Conservation (phyloP, 148 eudicot species). For the Silene uniflora region DNA sequence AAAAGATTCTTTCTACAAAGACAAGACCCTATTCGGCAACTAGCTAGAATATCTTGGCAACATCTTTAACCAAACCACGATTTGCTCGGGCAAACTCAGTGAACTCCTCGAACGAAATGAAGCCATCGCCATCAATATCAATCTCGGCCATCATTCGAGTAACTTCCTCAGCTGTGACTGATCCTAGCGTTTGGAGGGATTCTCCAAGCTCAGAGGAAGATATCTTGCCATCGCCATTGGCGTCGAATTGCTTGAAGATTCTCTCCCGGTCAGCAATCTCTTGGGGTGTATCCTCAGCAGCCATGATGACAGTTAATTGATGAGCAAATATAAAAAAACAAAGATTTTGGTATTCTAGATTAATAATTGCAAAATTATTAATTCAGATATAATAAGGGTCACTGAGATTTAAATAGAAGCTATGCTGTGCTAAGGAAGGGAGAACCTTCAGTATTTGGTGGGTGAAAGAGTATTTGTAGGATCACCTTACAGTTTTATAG, state of each 20-base stretch:
- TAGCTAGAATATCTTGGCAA: conserved; percentile 73
- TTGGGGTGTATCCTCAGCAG: conserved; percentile 47
- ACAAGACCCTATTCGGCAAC: neutral
- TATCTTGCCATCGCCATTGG: conserved; percentile 80
- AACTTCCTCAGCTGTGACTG: conserved; percentile 53
- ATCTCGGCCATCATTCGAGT: conserved; percentile 67
- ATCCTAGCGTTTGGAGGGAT: conserved; percentile 62
- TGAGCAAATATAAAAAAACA: neutral
- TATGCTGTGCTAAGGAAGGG: neutral
- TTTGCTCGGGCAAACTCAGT: conserved; percentile 57
- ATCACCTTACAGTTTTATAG: conserved; percentile 19
- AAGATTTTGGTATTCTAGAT: neutral
- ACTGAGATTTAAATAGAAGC: conserved; percentile 14
- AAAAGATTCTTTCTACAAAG: neutral
- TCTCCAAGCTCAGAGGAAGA: conserved; percentile 77
- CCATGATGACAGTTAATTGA: conserved; percentile 34
- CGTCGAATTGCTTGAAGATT: conserved; percentile 68
- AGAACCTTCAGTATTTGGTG: conserved; percentile 13
- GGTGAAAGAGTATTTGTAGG: conserved; percentile 24
- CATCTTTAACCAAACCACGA: conserved; percentile 70
- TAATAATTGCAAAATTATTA: neutral
- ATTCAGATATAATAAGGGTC: neutral
- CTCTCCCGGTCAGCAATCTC: conserved; percentile 61
- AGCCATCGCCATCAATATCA: conserved; percentile 75
- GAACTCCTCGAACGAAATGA: conserved; percentile 68